A percentile compares a stretch with the other conserved stretches of the same genome.
Conservation (phyloP, 2,329 filamentous ascomycete genomes). For the Penicillium sp. region DNA sequence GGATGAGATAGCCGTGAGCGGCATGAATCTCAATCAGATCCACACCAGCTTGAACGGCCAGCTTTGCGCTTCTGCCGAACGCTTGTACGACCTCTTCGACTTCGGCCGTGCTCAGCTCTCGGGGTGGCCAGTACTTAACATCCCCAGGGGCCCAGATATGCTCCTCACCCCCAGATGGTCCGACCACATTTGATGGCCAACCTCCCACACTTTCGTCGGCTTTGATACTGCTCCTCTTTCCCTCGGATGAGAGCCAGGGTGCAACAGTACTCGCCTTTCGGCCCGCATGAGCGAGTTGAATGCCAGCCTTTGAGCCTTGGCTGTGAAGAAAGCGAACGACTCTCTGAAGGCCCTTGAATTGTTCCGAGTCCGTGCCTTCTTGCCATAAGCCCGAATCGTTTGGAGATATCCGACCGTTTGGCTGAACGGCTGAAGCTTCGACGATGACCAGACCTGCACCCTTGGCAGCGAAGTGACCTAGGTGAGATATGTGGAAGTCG, state of each 20-base stretch:
- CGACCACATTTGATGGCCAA: conserved; percentile 56
- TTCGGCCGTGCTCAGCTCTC: conserved; percentile 68
- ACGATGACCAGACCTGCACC: conserved; percentile 74
- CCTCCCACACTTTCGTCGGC: conserved; percentile 58
- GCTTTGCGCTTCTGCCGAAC: conserved; percentile 61
- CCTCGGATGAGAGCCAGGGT: conserved; percentile 45
- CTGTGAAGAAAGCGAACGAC: conserved; percentile 78
- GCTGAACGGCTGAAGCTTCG: conserved; percentile 75
- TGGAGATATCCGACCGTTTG: conserved; percentile 81
- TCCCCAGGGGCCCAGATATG: conserved; percentile 65
- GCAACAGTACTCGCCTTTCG: conserved; percentile 61
- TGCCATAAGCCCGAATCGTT: conserved; percentile 69
- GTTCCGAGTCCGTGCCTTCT: conserved; percentile 59
- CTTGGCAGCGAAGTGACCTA: conserved; percentile 74
- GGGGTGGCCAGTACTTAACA: conserved; percentile 63
- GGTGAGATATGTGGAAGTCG: conserved; percentile 79
- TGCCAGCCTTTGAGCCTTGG: conserved; percentile 74
- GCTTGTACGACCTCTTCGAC: conserved; percentile 66
- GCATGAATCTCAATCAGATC: conserved; percentile 79
- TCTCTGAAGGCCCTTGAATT: conserved; percentile 69
- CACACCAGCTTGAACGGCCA: conserved; percentile 70
- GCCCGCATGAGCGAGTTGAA: conserved; percentile 83
- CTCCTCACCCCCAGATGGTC: conserved; percentile 45
- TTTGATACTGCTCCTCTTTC: conserved; percentile 24
- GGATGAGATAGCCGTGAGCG: conserved; percentile 77